Evolutionary conservation across 495 filamentous ascomycete species (phyloP), one percentile per base, ranked within the genome.

Genomic region (Penicillium crystallinum): DNA sequence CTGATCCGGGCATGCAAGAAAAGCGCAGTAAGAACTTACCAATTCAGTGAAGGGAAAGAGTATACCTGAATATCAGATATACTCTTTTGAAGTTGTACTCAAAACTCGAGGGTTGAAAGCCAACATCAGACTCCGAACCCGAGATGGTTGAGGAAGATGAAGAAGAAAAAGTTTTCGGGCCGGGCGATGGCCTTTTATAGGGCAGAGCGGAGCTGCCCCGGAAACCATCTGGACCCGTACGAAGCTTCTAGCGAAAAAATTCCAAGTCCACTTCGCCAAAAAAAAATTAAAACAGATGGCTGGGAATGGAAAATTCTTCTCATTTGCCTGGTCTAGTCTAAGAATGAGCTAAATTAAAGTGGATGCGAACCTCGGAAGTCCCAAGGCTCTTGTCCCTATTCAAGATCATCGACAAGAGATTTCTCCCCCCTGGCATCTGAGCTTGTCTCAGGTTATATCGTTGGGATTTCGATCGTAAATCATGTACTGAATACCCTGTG

Each of bases 101-200:
- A 25, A 9, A 15, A 12, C 23, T 19, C 47, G 37, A 21, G 17
- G 25, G 25, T 29, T 15, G 37, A 43, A 43, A 53, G 43, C 6
- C 43, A 25, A 19, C 58, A 61, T 61, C 30, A 61, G 42, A 53
- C 43, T 54, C 42, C 45, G 40, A 23, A 31, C n/a, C n/a, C 15
- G 23, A 23, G 34, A 38, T 30, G 46, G 48, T 41, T 55, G 53
- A 57, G 53, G 55, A 58, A 50, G 54, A 49, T 58, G 53, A 58
- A 54, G 43, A 63, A 53, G 41, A 46, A 55, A 66, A 67, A 69
- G 49, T 59, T 62, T 61, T 66, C 42, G 46, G 56, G 61, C 48
- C 50, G 58, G 25, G 53, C 31, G 44, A 31, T 27, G 36, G 52
- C 39, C 41, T 65, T 74, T 71, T 72, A 74, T 74, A 72, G 58